These are phyloP conservation scores for Ceratocystis alfenasii DNA, from an alignment of 2,329 filamentous ascomycete species.

Conservation along the genomic window DNA sequence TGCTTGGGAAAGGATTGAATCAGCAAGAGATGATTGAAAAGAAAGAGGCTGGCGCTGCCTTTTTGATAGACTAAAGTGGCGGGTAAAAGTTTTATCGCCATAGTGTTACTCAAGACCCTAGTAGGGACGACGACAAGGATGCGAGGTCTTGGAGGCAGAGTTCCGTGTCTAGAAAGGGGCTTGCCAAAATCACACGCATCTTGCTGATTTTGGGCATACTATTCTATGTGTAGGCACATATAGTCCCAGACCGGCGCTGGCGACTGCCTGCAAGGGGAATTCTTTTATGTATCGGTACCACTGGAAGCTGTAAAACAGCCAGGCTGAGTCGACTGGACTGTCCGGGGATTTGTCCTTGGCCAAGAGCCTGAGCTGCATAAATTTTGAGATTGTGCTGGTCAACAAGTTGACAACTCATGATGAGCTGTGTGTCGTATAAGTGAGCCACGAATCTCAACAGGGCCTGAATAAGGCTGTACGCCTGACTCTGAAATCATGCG, in stretches of 20 bases:
- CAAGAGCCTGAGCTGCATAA: background rate
- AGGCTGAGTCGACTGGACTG: background rate
- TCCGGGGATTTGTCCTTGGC: background rate
- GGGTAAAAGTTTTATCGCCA: slow-evolving; percentile 19
- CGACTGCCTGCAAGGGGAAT: background rate
- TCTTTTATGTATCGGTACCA: background rate
- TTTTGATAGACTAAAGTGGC: slow-evolving; percentile 18
- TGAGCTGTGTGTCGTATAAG: slow-evolving; percentile 8
- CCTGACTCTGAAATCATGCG: background rate
- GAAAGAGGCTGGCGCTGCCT: slow-evolving; percentile 17
- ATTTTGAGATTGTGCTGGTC: background rate
- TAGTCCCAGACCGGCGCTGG: background rate
- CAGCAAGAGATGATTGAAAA: slow-evolving; percentile 1
- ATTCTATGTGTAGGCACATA: too few species aligned
- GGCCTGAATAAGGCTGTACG: background rate
- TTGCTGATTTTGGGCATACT: background rate
- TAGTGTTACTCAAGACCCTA: slow-evolving; percentile 6
- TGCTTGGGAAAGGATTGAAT: background rate
- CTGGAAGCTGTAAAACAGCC: background rate
- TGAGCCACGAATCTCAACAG: slow-evolving; percentile 6
- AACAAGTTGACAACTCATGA: slow-evolving; percentile 3
- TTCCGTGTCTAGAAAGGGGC: background rate
- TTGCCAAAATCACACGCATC: background rate
- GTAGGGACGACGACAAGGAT: background rate
- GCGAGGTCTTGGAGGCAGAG: slow-evolving; percentile 2